Evolutionary conservation across 331 rosid genomes (phyloP), one percentile per base, ranked within the genome.

Genomic region (Stylosanthes scabra): DNA sequence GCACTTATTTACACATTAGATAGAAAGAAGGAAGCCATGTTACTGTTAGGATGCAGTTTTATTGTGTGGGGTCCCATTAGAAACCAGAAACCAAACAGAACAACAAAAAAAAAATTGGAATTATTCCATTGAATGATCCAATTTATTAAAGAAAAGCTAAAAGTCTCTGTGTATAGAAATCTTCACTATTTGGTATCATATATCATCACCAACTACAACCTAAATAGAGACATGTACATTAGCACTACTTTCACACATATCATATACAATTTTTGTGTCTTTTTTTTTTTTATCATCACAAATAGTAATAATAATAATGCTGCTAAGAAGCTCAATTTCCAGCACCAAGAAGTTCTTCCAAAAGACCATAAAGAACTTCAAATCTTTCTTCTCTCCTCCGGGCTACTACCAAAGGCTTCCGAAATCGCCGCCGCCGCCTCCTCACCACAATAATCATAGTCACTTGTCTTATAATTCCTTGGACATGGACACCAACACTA

Each of bases 391-490:
- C 80, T 76, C 96, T 4, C 71, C 70, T 4, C 69, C 70, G 0
- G 80, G 49, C 49, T 95, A 95, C 57, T 95, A 95, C 80, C 50
- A 88, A 44, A 82, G 83, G 83, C 89, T 95, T 47, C 96, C 99
- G 4, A 87, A 90, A 86, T 70, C 92, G 45, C 77, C 87, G 59
- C 80, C 74, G 39, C 39, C 6, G 39, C 39, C 39, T 4, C 39
- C 39, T 34, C 5, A 34, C 39, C 39, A 34, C 39, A 34, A 34
- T 34, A 34, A 34, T 0, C 71, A 62, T 16, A 49, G 51, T 14
- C 62, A 56, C 44, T 78, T 63, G 15, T 47, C 83, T 75, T 65
- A 57, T 20, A 20, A 20, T 70, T 70, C 76, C 59, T 41, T 63
- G 47, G 79, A 55, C 67, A 49, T 52, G 63, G n/a, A n/a, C n/a